Conservation (phyloP, 768 basidiomycete species). For the Termitomyces bulborhizus region DNA sequence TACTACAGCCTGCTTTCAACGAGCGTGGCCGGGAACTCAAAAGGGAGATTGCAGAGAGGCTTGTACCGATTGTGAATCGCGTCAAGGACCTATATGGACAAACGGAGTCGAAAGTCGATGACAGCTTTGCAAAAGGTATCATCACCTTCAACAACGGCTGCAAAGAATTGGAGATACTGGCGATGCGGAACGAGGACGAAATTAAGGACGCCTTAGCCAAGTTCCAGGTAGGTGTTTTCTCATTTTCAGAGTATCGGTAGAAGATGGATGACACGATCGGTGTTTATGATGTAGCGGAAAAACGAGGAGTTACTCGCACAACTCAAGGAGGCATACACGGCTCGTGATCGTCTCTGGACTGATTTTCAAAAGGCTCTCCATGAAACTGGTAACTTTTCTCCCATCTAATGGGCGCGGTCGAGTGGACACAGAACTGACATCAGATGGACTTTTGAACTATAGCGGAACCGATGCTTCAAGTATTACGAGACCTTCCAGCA, state of each 20-base stretch:
- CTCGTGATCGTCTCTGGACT: conserved; percentile 45
- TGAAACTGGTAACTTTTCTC: conserved; percentile 36
- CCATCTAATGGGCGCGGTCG: background rate
- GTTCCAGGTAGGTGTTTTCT: conserved; percentile 34
- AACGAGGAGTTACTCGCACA: conserved; percentile 35
- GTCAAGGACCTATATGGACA: conserved; percentile 33
- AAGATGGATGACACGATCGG: conserved; percentile 2
- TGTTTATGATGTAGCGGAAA: conserved; percentile 26
- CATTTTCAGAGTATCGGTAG: background rate
- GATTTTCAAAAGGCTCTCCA: conserved; percentile 38
- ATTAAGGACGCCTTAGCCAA: conserved; percentile 30
- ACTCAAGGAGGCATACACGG: conserved; percentile 41
- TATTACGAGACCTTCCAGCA: conserved; percentile 39
- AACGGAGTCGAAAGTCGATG: conserved; percentile 33
- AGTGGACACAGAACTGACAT: conserved; percentile 3
- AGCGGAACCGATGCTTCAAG: conserved; percentile 40
- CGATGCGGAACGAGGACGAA: conserved; percentile 37
- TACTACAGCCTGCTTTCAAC: conserved; percentile 36
- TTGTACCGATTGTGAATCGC: conserved; percentile 44
- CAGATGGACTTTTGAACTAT: conserved; percentile 4
- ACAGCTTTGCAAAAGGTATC: conserved; percentile 34
- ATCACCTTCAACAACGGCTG: conserved; percentile 49
- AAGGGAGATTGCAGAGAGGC: conserved; percentile 33
- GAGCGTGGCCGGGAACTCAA: conserved; percentile 30
- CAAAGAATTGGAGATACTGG: conserved; percentile 42